Conservation (phyloP, 2,329 filamentous ascomycete species). For the Xylariaceae sp. region DNA sequence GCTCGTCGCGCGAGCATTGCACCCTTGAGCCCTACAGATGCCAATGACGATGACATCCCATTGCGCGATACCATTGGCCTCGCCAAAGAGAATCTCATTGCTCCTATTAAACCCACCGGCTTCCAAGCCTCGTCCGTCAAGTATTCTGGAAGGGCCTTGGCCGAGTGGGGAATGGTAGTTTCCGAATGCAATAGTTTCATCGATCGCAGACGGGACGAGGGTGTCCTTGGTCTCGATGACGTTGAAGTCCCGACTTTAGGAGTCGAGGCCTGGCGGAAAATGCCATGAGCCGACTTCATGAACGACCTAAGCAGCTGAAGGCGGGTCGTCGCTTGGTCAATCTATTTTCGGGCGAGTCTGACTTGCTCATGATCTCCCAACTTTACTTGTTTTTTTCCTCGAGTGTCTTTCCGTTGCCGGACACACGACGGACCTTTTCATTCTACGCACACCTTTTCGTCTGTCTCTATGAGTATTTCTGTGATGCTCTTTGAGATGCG, state of each 20-base stretch:
- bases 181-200: slow-evolving; percentile 79
- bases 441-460: too few species aligned
- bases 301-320: neutral
- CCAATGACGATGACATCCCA: slow-evolving; percentile 20
- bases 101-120: slow-evolving; percentile 44
- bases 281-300: slow-evolving; percentile 13
- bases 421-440: neutral
- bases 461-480: too few species aligned
- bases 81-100: slow-evolving; percentile 34
- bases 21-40: slow-evolving; percentile 19
- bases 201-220: slow-evolving; percentile 70
- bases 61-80: slow-evolving; percentile 17
- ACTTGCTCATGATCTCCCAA: neutral
- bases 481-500: too few species aligned
- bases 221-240: slow-evolving; percentile 60
- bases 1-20: slow-evolving; percentile 20
- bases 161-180: slow-evolving; percentile 73
- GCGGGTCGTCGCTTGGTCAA: neutral
- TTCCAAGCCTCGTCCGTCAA: slow-evolving; percentile 45
- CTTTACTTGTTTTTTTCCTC: neutral
- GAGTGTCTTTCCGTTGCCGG: neutral
- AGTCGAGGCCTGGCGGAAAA: slow-evolving; percentile 56
- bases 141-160: slow-evolving; percentile 69
- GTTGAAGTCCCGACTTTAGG: slow-evolving; percentile 66
- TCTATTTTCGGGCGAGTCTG: neutral